Evolutionary conservation across 345 rosid species (phyloP).

Genomic region (Eucalyptus sp.): DNA sequence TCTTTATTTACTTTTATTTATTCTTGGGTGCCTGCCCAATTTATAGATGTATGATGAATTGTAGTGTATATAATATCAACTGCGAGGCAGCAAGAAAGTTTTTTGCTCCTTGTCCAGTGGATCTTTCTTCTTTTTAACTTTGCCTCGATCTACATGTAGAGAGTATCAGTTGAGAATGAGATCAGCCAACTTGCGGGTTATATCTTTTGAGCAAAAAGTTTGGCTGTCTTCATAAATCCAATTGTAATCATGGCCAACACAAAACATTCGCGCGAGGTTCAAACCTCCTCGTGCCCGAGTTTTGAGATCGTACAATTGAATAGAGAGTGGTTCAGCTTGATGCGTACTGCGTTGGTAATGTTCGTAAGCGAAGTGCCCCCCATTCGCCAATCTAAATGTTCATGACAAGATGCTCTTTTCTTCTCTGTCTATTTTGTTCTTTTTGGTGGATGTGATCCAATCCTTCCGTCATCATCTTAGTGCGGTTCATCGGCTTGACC

Average conservation of each 20-base stretch:
- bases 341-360: not conserved
- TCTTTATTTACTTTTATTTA: conserved; percentile 3
- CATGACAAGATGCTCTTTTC: not conserved
- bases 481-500: not conserved
- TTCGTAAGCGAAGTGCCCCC: not conserved
- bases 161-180: not conserved
- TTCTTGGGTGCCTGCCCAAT: conserved; percentile 13
- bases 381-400: not conserved
- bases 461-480: not conserved
- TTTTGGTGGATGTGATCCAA: not conserved
- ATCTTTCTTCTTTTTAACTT: not conserved
- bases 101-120: not conserved
- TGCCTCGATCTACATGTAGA: not conserved
- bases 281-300: not conserved
- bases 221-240: not conserved
- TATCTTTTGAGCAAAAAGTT: not conserved
- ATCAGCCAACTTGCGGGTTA: not conserved
- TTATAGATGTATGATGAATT: conserved; percentile 11
- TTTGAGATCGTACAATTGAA: not conserved
- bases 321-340: not conserved
- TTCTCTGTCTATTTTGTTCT: not conserved
- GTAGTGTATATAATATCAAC: conserved; percentile 32
- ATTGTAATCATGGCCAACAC: not conserved
- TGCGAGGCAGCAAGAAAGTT: not conserved
- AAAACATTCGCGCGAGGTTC: not conserved